Conservation (phyloP, 192 early-diverging fungal species). For the Backusella circina region DNA sequence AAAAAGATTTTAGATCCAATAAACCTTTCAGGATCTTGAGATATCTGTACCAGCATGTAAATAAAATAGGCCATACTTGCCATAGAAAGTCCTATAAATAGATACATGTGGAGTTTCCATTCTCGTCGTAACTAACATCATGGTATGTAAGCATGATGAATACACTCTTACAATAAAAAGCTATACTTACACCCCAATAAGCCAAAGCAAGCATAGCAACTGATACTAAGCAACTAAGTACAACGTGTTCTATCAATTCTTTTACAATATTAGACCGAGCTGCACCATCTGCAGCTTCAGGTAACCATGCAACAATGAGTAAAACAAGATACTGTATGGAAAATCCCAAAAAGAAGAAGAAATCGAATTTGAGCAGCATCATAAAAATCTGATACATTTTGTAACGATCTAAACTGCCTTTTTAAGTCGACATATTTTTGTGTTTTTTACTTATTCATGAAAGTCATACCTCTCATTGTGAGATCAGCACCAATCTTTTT, state of each 20-base stretch:
- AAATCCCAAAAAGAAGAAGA: conserved; percentile 76
- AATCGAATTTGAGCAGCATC: conserved; percentile 77
- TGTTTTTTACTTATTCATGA: background rate
- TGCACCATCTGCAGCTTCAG: conserved; percentile 4
- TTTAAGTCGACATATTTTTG: background rate
- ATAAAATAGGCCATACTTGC: conserved; percentile 71
- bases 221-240: conserved; percentile 44
- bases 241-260: conserved; percentile 39
- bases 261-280: conserved; percentile 7
- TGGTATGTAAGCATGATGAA: background rate
- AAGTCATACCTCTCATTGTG: conserved; percentile 55
- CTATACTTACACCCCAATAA: conserved; percentile 52
- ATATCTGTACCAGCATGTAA: conserved; percentile 64
- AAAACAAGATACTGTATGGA: conserved; percentile 72
- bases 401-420: conserved; percentile 50
- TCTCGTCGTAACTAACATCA: conserved; percentile 51
- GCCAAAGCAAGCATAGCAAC: conserved; percentile 46
- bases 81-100: conserved; percentile 55
- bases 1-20: conserved; percentile 48
- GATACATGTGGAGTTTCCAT: conserved; percentile 50
- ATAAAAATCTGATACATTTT: conserved; percentile 78
- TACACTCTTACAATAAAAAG: background rate
- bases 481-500: conserved; percentile 81
- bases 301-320: conserved; percentile 45
- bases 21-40: conserved; percentile 32